These are phyloP conservation scores for Trichothecium sympodiale DNA, from an alignment of 2,329 filamentous ascomycete species.

Conservation along the genomic window DNA sequence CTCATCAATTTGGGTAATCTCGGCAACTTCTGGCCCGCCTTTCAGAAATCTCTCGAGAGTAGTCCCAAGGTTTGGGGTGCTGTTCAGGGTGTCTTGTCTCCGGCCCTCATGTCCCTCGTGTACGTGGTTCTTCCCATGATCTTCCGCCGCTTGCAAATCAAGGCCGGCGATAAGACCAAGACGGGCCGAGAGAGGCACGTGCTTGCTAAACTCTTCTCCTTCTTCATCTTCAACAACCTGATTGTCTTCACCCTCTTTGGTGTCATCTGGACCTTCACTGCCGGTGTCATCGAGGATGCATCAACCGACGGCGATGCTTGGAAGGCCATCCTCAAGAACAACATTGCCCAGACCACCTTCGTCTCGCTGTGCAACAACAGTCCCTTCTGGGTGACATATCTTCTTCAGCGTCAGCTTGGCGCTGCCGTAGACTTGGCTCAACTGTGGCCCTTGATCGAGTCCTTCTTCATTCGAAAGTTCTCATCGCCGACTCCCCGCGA, in stretches of 20 bases:
- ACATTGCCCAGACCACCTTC: slow-evolving; percentile 56
- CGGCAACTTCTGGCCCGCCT: slow-evolving; percentile 67
- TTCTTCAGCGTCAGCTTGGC: slow-evolving; percentile 85
- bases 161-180: slow-evolving; percentile 82
- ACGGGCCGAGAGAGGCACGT: slow-evolving; percentile 88
- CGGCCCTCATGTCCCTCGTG: slow-evolving; percentile 74
- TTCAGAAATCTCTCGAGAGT: slow-evolving; percentile 50
- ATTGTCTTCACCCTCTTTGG: slow-evolving; percentile 90
- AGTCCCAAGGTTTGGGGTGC: slow-evolving; percentile 68
- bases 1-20: slow-evolving; percentile 76
- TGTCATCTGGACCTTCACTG: slow-evolving; percentile 64
- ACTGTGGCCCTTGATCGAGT: slow-evolving; percentile 70
- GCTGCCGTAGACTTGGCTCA: slow-evolving; percentile 92
- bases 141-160: slow-evolving; percentile 76
- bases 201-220: slow-evolving; percentile 78
- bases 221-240: slow-evolving; percentile 96
- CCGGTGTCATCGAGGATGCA: slow-evolving; percentile 51
- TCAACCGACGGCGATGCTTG: slow-evolving; percentile 50
- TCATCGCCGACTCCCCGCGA: slow-evolving; percentile 80
- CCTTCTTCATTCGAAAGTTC: slow-evolving; percentile 77
- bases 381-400: slow-evolving; percentile 87
- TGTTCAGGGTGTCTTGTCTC: slow-evolving; percentile 84
- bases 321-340: slow-evolving; percentile 53
- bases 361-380: slow-evolving; percentile 71
- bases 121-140: slow-evolving; percentile 84